phyloP scores from a whole-genome alignment of 179 eudicot species.

The Drosera spatulata region DNA sequence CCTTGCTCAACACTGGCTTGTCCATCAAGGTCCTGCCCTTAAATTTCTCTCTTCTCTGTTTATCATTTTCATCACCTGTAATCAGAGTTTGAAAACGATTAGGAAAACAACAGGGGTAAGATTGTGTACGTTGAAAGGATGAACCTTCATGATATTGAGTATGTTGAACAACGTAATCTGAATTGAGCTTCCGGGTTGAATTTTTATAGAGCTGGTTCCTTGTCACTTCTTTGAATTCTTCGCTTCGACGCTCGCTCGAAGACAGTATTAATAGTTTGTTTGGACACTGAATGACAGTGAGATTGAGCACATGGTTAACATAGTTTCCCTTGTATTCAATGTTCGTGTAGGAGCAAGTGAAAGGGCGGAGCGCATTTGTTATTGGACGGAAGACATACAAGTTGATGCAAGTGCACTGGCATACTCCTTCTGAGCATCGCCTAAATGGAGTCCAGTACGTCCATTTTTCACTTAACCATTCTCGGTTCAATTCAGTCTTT shows the following conservation, averaged over 20 bases:
- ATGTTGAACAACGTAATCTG: no score
- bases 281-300: not conserved
- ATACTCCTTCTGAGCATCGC: conserved; percentile 71
- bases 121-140: no score
- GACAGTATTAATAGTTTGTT: no score
- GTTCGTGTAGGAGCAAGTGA: not conserved
- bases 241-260: no score
- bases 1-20: conserved; percentile 27
- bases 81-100: no score
- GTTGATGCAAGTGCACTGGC: conserved; percentile 33
- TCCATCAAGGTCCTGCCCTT: conserved; percentile 19
- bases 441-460: conserved; percentile 51
- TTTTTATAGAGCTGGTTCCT: no score
- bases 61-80: not conserved
- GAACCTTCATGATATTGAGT: no score
- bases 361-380: not conserved
- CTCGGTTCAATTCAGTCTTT: not conserved
- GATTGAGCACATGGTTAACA: not conserved
- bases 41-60: not conserved
- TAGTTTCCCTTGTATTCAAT: not conserved
- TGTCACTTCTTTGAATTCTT: no score
- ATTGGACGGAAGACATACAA: not conserved
- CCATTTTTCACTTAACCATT: not conserved
- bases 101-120: no score
- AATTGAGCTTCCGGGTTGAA: no score